Percentiles rank a stretch among this genome's conserved stretches.
These are phyloP conservation scores for Malania oleifera DNA, from an alignment of 164 flowering plant species.

Conservation along the genomic window DNA sequence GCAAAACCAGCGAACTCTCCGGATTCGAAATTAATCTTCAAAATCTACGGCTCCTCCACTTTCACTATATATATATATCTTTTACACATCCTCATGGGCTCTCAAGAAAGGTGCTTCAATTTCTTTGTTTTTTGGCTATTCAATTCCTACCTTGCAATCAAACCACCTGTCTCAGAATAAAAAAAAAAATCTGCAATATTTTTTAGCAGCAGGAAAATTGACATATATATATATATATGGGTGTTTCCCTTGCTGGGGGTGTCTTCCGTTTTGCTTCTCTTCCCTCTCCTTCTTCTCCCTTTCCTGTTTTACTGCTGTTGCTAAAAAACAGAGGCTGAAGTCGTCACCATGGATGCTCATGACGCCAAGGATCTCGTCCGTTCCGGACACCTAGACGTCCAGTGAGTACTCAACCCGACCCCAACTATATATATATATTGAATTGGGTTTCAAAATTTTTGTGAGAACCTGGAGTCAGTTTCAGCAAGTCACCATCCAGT, in stretches of 20 bases:
- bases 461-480: neutral
- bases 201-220: no score
- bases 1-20: no score
- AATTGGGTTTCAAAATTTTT: neutral
- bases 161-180: no score
- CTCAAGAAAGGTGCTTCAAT: conserved; percentile 17
- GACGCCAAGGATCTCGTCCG: conserved; percentile 44
- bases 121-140: neutral
- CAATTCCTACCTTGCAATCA: no score
- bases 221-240: no score
- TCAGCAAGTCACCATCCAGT: no score
- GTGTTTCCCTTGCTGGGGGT: conserved; percentile 11
- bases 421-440: neutral
- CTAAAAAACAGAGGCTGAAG: conserved; percentile 31
- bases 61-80: neutral
- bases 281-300: conserved; percentile 11
- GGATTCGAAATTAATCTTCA: no score
- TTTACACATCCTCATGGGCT: conserved; percentile 13
- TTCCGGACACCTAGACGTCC: conserved; percentile 71
- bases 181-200: no score
- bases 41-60: no score
- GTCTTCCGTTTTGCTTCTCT: conserved; percentile 2
- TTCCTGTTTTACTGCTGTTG: conserved; percentile 17
- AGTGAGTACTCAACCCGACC: conserved; percentile 25
- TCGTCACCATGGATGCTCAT: conserved; percentile 59